Conservation (phyloP, 208 protist genomes). For the Trypanosoma brucei region DNA sequence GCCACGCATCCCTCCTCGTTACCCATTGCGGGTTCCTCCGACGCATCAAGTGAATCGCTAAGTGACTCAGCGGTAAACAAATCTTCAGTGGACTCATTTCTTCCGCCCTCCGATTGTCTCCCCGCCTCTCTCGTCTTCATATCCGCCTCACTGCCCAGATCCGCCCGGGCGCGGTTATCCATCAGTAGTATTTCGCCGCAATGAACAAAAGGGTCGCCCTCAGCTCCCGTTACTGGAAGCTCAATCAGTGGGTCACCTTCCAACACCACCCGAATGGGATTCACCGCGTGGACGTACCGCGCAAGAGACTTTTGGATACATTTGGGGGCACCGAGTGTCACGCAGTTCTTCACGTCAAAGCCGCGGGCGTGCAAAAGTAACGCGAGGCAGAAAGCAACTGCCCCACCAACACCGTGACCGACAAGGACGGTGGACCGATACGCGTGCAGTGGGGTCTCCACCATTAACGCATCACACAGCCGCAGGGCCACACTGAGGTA, state of each 20-base stretch:
- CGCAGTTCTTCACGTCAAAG: constrained; percentile 66
- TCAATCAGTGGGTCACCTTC: constrained; percentile 79
- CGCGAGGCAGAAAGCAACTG: constrained; percentile 48
- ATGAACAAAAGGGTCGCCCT: constrained; percentile 72
- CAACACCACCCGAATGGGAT: constrained; percentile 72
- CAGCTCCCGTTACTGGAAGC: constrained; percentile 68
- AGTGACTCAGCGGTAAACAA: constrained; percentile 30
- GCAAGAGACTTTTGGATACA: constrained; percentile 47
- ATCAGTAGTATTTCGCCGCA: constrained; percentile 75
- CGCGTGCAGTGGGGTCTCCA: constrained; percentile 67
- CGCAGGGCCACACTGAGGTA: constrained; percentile 45
- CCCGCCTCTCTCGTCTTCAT: no score
- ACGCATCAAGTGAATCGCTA: constrained; percentile 6
- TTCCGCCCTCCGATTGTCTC: background rate
- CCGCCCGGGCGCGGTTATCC: constrained; percentile 1
- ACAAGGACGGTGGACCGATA: constrained; percentile 72
- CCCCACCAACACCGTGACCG: constrained; percentile 73
- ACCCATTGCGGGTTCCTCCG: constrained; percentile 6
- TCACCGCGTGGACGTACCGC: constrained; percentile 57
- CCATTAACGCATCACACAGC: constrained; percentile 50
- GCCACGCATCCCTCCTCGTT: background rate
- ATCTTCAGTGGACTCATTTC: constrained; percentile 1
- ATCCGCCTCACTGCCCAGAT: constrained; percentile 1
- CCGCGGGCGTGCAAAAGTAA: constrained; percentile 56
- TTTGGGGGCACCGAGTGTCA: constrained; percentile 76